These are phyloP conservation scores for Beauveria bassiana DNA, from an alignment of 2,329 filamentous ascomycete species.

Conservation along the genomic window DNA sequence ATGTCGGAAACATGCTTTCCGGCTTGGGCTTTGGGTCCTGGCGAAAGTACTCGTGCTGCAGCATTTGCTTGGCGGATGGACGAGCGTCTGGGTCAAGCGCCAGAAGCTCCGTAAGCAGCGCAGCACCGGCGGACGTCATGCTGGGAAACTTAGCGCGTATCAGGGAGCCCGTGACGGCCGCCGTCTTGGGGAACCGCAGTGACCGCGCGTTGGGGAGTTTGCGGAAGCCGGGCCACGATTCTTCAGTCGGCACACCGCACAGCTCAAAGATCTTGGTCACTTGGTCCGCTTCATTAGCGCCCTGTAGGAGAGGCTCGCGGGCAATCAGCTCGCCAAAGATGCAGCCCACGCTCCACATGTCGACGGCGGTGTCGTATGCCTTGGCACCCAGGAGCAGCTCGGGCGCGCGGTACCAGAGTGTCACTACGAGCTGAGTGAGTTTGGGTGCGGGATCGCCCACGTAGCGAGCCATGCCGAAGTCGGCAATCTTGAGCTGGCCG, in stretches of 20 bases:
- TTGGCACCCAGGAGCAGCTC: constrained; percentile 79
- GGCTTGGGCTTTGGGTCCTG: constrained; percentile 88
- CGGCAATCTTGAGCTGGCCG: constrained; percentile 88
- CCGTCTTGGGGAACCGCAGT: constrained; percentile 57
- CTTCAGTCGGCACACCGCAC: constrained; percentile 76
- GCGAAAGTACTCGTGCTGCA: constrained; percentile 75
- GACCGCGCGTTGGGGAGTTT: constrained; percentile 79
- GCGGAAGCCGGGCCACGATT: constrained; percentile 79
- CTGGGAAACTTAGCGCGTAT: constrained; percentile 74
- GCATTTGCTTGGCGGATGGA: constrained; percentile 64
- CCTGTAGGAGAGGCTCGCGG: constrained; percentile 75
- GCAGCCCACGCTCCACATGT: constrained; percentile 95
- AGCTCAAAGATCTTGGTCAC: constrained; percentile 82
- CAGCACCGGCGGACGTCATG: constrained; percentile 66
- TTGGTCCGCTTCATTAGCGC: constrained; percentile 88
- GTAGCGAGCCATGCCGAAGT: constrained; percentile 96
- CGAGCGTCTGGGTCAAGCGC: constrained; percentile 65
- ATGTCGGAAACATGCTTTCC: constrained; percentile 90
- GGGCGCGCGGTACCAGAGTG: constrained; percentile 90
- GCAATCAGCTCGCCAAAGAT: constrained; percentile 88
- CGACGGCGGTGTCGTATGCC: constrained; percentile 67
- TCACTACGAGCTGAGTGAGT: constrained; percentile 89
- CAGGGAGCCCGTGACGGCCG: constrained; percentile 37
- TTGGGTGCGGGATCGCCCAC: constrained; percentile 69
- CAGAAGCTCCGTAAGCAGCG: constrained; percentile 62